These are phyloP conservation scores for Chlorociboria aeruginascens DNA, from an alignment of 495 filamentous ascomycete genomes.

Conservation along the genomic window DNA sequence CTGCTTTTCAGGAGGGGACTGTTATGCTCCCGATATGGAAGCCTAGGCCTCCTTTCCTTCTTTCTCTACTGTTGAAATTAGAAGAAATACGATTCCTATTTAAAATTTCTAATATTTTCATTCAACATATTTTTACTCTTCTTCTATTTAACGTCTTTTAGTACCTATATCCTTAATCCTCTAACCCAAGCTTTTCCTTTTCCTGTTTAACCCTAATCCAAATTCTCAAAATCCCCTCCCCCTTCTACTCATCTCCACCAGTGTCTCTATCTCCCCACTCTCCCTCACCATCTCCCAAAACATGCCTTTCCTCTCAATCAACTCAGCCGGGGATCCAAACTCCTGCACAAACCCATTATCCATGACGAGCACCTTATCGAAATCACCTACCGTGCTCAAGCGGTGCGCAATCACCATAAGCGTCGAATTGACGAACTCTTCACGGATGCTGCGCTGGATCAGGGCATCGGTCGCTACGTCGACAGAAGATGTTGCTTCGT, in stretches of 20 bases:
- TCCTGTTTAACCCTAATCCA: no score
- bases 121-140: no score
- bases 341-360: slow-evolving; percentile 27
- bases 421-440: slow-evolving; percentile 25
- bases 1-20: no score
- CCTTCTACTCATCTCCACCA: slow-evolving; percentile 28
- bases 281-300: slow-evolving; percentile 45
- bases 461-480: slow-evolving; percentile 34
- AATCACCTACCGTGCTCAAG: slow-evolving; percentile 33
- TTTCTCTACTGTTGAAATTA: no score
- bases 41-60: no score
- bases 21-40: no score
- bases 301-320: slow-evolving; percentile 14
- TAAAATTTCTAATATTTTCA: no score
- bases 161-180: background rate
- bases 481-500: slow-evolving; percentile 39
- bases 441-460: slow-evolving; percentile 33
- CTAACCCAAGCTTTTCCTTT: no score
- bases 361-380: slow-evolving; percentile 33
- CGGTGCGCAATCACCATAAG: slow-evolving; percentile 37
- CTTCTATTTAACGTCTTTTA: background rate
- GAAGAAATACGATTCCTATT: no score
- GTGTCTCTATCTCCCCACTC: slow-evolving; percentile 40
- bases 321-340: slow-evolving; percentile 17
- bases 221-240: no score